Evolutionary conservation across 2,329 filamentous ascomycete species (phyloP).

Genomic region (Alternaria viburni): DNA sequence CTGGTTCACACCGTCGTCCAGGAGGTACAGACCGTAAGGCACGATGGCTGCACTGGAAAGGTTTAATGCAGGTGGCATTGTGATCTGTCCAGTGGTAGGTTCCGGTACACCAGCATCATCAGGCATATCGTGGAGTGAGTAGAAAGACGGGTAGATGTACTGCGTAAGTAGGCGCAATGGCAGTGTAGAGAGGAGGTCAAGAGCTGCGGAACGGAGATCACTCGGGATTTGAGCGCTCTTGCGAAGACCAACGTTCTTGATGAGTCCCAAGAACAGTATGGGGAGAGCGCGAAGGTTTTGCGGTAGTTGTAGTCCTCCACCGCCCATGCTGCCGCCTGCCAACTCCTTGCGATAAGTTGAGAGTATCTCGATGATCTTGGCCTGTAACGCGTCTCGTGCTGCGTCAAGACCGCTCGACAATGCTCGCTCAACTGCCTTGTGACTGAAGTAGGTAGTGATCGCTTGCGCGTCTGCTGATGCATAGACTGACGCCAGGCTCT

Average conservation of each 20-base stretch:
- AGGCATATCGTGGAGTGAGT: constrained; percentile 75
- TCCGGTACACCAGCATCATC: constrained; percentile 89
- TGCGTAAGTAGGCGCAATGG: constrained; percentile 89
- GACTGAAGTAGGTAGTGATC: constrained; percentile 91
- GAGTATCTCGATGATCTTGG: constrained; percentile 89
- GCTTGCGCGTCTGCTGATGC: constrained; percentile 94
- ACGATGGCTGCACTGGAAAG: constrained; percentile 87
- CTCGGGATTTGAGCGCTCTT: constrained; percentile 49
- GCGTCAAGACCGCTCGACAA: constrained; percentile 87
- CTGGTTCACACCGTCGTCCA: constrained; percentile 96
- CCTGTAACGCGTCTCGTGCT: constrained; percentile 86
- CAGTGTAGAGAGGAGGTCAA: constrained; percentile 92
- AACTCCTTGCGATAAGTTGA: constrained; percentile 97
- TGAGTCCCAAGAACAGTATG: constrained; percentile 88
- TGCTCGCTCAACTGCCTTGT: constrained; percentile 94
- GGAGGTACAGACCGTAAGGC: constrained; percentile 90
- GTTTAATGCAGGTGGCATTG: constrained; percentile 83
- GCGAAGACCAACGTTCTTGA: constrained; percentile 76
- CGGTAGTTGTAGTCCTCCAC: constrained; percentile 88
- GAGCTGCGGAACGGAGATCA: constrained; percentile 89
- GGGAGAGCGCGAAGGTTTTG: constrained; percentile 89
- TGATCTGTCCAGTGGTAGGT: constrained; percentile 83
- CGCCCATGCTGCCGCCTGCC: constrained; percentile 93
- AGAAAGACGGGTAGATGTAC: constrained; percentile 70
- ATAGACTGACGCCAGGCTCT: constrained; percentile 88